These are phyloP conservation scores for Vanrija humicola DNA, from an alignment of 1,284 basidiomycete genomes.

Conservation along the genomic window DNA sequence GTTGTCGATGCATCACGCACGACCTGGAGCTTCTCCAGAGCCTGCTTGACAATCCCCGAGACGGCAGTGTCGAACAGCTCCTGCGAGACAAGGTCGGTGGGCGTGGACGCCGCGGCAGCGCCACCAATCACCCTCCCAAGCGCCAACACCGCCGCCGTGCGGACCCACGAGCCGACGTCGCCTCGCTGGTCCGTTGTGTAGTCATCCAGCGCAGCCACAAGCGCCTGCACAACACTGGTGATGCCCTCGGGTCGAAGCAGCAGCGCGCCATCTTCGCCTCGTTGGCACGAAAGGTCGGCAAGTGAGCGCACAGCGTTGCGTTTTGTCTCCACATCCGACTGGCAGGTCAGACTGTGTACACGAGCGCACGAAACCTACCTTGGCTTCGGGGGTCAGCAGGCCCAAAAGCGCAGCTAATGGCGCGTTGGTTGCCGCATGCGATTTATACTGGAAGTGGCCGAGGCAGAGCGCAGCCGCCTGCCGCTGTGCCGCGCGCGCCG, in stretches of 20 bases:
- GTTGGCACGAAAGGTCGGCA: constrained; percentile 24
- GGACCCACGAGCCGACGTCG: constrained; percentile 96
- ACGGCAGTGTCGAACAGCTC: constrained; percentile 59
- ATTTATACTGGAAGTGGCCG: constrained; percentile 65
- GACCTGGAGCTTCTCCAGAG: constrained; percentile 84
- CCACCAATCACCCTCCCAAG: constrained; percentile 21
- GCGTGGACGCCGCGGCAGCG: constrained; percentile 23
- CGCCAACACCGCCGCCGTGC: constrained; percentile 64
- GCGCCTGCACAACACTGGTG: constrained; percentile 24
- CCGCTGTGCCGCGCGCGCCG: constrained; percentile 55
- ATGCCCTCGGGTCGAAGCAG: constrained; percentile 10
- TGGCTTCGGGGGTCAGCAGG: constrained; percentile 25
- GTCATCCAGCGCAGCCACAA: constrained; percentile 69
- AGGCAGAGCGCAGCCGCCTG: constrained; percentile 75
- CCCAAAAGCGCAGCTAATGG: constrained; percentile 24
- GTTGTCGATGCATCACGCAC: constrained; percentile 75
- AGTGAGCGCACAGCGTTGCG: constrained; percentile 35
- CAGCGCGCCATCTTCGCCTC: neutral
- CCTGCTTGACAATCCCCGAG: constrained; percentile 75
- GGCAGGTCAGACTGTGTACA: constrained; percentile 1
- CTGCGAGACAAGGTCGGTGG: constrained; percentile 52
- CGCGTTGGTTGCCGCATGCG: constrained; percentile 30
- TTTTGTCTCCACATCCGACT: constrained; percentile 46
- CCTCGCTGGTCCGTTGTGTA: constrained; percentile 92
- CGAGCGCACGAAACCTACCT: constrained; percentile 13